These are phyloP conservation scores for Macrolepiota albuminosa DNA, from an alignment of 768 basidiomycete genomes.

Conservation along the genomic window DNA sequence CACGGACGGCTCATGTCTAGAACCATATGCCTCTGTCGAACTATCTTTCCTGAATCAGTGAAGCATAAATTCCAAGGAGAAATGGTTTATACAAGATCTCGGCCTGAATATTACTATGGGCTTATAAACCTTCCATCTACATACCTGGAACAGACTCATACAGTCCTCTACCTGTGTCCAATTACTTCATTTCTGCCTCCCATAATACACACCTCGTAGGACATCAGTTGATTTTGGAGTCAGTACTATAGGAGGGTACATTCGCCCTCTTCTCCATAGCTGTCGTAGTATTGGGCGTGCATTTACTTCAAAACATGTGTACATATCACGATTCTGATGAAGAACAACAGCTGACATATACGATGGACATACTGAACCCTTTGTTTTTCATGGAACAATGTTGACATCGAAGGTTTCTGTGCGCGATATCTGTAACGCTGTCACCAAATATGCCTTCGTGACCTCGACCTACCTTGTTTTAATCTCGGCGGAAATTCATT, in stretches of 20 bases:
- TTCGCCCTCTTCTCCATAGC: slow-evolving; percentile 81
- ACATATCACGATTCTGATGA: neutral
- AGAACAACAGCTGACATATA: slow-evolving; percentile 75
- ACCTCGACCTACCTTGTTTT: too few species aligned
- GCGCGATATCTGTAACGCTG: slow-evolving; percentile 77
- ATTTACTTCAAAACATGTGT: slow-evolving; percentile 23
- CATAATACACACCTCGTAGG: too few species aligned
- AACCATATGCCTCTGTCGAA: too few species aligned
- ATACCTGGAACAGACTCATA: neutral
- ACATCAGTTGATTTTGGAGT: too few species aligned
- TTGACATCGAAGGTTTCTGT: slow-evolving; percentile 80
- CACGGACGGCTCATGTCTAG: neutral
- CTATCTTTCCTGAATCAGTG: neutral
- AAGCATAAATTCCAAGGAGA: neutral
- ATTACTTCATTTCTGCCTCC: too few species aligned
- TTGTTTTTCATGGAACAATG: slow-evolving; percentile 87
- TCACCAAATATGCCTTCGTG: slow-evolving; percentile 90
- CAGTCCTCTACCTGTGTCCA: too few species aligned
- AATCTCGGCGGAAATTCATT: too few species aligned
- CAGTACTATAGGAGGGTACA: slow-evolving; percentile 90
- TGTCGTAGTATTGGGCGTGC: slow-evolving; percentile 92
- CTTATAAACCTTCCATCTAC: too few species aligned
- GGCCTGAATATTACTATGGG: neutral
- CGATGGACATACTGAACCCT: slow-evolving; percentile 80
- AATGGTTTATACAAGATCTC: neutral